phyloP scores from a whole-genome alignment of 345 rosid species.

The Eucalyptus albens region DNA sequence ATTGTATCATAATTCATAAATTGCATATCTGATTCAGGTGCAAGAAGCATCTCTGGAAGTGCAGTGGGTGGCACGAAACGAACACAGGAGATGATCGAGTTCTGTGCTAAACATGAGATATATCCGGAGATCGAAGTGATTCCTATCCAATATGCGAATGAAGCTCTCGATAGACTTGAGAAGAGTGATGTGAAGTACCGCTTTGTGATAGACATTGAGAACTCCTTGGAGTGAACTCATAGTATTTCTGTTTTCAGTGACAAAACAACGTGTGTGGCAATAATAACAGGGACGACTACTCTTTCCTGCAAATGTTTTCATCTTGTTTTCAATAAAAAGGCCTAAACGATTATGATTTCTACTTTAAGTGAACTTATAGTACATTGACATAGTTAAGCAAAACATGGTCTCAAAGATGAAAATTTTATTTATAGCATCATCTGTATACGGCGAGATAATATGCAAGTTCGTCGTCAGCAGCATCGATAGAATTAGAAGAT shows the following conservation, averaged over 20 bases:
- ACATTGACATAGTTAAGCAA: neutral
- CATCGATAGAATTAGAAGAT: neutral
- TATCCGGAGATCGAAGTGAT: constrained; percentile 12
- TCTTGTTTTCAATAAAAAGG: neutral
- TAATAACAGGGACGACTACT: neutral
- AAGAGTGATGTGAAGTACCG: constrained; percentile 19
- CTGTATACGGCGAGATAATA: neutral
- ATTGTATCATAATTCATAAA: neutral
- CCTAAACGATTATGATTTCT: neutral
- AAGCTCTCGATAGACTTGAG: constrained; percentile 16
- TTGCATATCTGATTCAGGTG: neutral
- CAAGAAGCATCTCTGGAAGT: constrained; percentile 13
- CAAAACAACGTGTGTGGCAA: neutral
- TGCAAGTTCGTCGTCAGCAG: neutral
- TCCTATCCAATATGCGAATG: constrained; percentile 15
- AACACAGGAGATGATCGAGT: constrained; percentile 25
- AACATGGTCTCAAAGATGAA: neutral
- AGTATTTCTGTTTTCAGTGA: neutral
- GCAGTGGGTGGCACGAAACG: constrained; percentile 8
- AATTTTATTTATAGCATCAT: neutral
- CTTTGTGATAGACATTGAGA: constrained; percentile 18
- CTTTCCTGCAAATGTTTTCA: neutral
- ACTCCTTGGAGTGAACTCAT: constrained; percentile 8
- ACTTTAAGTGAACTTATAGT: neutral
- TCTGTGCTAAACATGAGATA: constrained; percentile 12